These are phyloP conservation scores for Tinospora cordifolia DNA, from an alignment of 164 flowering plant genomes.

Conservation along the genomic window DNA sequence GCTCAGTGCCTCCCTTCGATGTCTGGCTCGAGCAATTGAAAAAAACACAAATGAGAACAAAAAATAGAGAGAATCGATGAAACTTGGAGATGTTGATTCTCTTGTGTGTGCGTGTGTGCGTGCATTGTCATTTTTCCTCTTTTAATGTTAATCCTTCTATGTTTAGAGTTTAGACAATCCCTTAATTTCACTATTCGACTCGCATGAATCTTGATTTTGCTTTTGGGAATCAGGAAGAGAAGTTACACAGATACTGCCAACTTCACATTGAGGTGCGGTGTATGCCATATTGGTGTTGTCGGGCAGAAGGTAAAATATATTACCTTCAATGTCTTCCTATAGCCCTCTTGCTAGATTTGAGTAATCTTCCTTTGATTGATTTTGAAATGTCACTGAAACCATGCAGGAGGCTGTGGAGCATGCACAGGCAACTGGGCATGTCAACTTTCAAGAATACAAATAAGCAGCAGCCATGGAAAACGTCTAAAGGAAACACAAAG, in stretches of 20 bases:
- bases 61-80: no score
- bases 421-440: constrained; percentile 92
- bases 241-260: constrained; percentile 76
- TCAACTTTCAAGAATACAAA: constrained; percentile 80
- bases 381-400: neutral
- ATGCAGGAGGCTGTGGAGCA: constrained; percentile 91
- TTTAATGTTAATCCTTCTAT: neutral
- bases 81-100: no score
- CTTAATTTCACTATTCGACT: neutral
- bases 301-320: constrained; percentile 72
- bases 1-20: no score
- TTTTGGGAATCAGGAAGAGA: constrained; percentile 46
- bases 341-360: neutral
- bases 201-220: constrained; percentile 1
- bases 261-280: constrained; percentile 93
- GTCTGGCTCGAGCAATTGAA: no score
- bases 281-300: constrained; percentile 82
- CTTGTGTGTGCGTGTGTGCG: neutral
- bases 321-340: neutral
- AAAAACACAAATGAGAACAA: no score
- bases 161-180: neutral
- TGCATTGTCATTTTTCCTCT: neutral
- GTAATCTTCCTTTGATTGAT: neutral
- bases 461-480: constrained; percentile 13
- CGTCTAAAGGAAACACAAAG: constrained; percentile 1